Conservation (phyloP, 495 filamentous ascomycete genomes). For the Cercophora sp. region DNA sequence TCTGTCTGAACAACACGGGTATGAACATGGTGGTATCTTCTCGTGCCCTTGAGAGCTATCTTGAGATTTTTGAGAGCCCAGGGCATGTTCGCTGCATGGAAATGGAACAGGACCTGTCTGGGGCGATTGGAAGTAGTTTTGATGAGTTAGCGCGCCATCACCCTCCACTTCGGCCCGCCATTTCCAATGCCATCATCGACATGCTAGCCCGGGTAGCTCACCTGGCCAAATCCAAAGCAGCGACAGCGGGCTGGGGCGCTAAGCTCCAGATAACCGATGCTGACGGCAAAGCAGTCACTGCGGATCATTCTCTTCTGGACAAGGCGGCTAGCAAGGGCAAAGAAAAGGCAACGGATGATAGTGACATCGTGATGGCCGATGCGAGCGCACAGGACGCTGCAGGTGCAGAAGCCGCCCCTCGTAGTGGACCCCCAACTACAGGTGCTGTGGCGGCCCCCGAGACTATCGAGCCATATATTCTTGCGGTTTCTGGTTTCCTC, state of each 20-base stretch:
- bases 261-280: conserved; percentile 65
- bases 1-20: conserved; percentile 86
- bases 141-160: conserved; percentile 95
- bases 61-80: conserved; percentile 91
- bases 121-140: conserved; percentile 72
- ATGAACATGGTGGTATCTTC: conserved; percentile 86
- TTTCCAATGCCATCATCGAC: conserved; percentile 73
- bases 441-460: conserved; percentile 1
- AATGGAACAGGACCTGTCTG: conserved; percentile 61
- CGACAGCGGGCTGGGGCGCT: conserved; percentile 65
- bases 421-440: not conserved
- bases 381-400: conserved; percentile 20
- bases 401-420: conserved; percentile 3
- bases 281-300: conserved; percentile 50
- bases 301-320: conserved; percentile 35
- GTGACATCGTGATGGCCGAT: conserved; percentile 58
- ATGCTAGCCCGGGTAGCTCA: conserved; percentile 77
- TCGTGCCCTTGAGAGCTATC: conserved; percentile 74
- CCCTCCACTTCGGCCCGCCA: conserved; percentile 70
- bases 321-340: conserved; percentile 7
- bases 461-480: conserved; percentile 63
- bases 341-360: conserved; percentile 38
- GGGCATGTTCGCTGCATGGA: conserved; percentile 81
- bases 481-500: conserved; percentile 70
- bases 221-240: conserved; percentile 64